A percentile compares a stretch with the other conserved stretches of the same genome.
phyloP scores from a whole-genome alignment of 2,329 filamentous ascomycete genomes.

The Cryphonectria japonica region DNA sequence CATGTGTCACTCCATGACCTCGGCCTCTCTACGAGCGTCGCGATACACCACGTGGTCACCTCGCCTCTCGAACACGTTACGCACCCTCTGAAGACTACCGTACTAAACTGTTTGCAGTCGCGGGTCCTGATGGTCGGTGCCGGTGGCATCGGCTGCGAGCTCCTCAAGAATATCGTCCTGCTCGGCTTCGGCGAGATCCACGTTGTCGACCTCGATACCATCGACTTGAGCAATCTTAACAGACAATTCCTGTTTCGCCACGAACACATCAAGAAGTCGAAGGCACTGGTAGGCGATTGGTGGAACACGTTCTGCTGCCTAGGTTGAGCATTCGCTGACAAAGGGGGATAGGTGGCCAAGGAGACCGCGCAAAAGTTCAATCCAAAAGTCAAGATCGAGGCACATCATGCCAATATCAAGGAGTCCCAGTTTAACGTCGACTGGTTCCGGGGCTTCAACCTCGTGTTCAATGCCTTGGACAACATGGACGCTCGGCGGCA shows the following conservation, averaged over 20 bases:
- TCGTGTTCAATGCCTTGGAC: slow-evolving; percentile 97
- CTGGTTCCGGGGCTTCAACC: slow-evolving; percentile 81
- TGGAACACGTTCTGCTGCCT: slow-evolving; percentile 30
- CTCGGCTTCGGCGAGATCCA: slow-evolving; percentile 92
- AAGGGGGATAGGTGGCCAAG: slow-evolving; percentile 67
- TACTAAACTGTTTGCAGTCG: slow-evolving; percentile 56
- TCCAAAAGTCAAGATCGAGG: slow-evolving; percentile 80
- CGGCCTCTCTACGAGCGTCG: not conserved
- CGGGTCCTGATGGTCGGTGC: slow-evolving; percentile 93
- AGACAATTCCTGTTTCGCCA: slow-evolving; percentile 95
- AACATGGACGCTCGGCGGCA: slow-evolving; percentile 92
- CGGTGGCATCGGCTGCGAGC: slow-evolving; percentile 95
- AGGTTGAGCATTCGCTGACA: slow-evolving; percentile 29
- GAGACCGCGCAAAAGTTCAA: slow-evolving; percentile 92
- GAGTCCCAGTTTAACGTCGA: slow-evolving; percentile 81
- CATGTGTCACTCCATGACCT: slow-evolving; percentile 16
- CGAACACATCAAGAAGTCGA: slow-evolving; percentile 97
- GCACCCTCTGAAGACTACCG: not conserved
- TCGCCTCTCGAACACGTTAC: slow-evolving; percentile 6
- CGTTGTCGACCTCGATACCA: slow-evolving; percentile 96
- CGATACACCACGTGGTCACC: not conserved
- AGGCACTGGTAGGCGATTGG: slow-evolving; percentile 73
- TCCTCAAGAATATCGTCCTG: slow-evolving; percentile 94
- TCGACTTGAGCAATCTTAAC: slow-evolving; percentile 96
- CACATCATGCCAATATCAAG: slow-evolving; percentile 95